Evolutionary conservation across 768 basidiomycete species (phyloP).

Genomic region (Amanita rubescens): DNA sequence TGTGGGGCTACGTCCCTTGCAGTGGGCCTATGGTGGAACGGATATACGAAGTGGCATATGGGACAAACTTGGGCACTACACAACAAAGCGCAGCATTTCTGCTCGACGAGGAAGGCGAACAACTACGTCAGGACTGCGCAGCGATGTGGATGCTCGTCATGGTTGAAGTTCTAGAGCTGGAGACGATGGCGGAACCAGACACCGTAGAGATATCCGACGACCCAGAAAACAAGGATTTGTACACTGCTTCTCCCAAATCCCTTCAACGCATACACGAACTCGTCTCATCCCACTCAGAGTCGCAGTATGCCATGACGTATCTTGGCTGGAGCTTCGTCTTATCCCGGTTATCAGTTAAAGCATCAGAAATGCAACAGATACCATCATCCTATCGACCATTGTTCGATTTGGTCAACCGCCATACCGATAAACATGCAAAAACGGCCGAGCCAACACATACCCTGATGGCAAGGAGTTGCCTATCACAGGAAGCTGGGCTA

Average conservation of each 20-base stretch:
- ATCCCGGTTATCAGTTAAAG: slow-evolving; percentile 47
- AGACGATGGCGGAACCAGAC: slow-evolving; percentile 51
- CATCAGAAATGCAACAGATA: slow-evolving; percentile 39
- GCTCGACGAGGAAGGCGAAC: slow-evolving; percentile 66
- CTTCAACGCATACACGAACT: slow-evolving; percentile 62
- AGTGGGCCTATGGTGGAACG: slow-evolving; percentile 53
- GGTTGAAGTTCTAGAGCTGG: slow-evolving; percentile 75
- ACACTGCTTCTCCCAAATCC: slow-evolving; percentile 54
- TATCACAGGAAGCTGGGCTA: slow-evolving; percentile 53
- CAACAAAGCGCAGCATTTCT: slow-evolving; percentile 61
- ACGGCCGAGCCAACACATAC: slow-evolving; percentile 48
- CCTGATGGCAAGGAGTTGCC: slow-evolving; percentile 50
- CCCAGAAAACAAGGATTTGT: slow-evolving; percentile 43
- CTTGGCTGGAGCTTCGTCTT: slow-evolving; percentile 84
- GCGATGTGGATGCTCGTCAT: slow-evolving; percentile 75
- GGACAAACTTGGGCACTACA: slow-evolving; percentile 51
- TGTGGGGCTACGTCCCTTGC: slow-evolving; percentile 72
- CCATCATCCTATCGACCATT: slow-evolving; percentile 49
- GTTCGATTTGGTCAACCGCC: slow-evolving; percentile 43
- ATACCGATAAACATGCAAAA: slow-evolving; percentile 40
- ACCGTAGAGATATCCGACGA: slow-evolving; percentile 42
- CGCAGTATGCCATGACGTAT: slow-evolving; percentile 64
- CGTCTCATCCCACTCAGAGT: slow-evolving; percentile 49
- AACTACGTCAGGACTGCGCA: slow-evolving; percentile 58
- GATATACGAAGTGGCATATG: slow-evolving; percentile 60